Base-by-base conservation (phyloP, 139 green algal species). In the Chlamydomonas sp. region DNA sequence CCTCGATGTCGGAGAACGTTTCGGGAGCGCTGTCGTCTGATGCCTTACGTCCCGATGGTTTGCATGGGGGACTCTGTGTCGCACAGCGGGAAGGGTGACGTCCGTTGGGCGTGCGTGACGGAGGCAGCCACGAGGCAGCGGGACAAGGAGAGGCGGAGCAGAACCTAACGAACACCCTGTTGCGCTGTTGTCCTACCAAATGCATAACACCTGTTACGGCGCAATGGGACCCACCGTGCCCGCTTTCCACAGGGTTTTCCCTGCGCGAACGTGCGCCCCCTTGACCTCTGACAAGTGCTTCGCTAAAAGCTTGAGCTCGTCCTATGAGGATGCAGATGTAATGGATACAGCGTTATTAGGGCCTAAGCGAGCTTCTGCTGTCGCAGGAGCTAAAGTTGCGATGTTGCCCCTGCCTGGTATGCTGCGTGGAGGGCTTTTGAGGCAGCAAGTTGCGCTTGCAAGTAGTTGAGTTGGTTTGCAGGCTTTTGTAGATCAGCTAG, bases 1-100 rank as follows among this genome's bases (percentile, higher is more conserved):
- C 86, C 16, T 90, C 86, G 2, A 87, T 72, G 63, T 90, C 86
- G 4, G 86, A 83, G 57, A 87, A 90, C 5, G 79, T 83, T 1
- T 77, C 86, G 6, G 31, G 71, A 4, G 71, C 79, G 59, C 68
- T 57, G 4, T 85, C 66, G n/a, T 71, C 61, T n/a, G 71, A 58
- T 88, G 79, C 49, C 12, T 63, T n/a, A 76, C 58, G 31, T 49
- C 2, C 58, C 76, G 58, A 6, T 57, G 31, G 31, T 49, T 49
- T 49, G 31, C 31, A 49, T 49, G 31, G 31, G 31, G 31, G 31
- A 49, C 31, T 49, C 31, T 49, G 31, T 49, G 31, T 49, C 31
- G 31, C 31, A 49, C 31, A 49, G 31, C 31, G 31, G 31, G 31
- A 49, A 49, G 31, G 31, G 31, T 49, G 31, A 49, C 31, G 31